A percentile compares a stretch with the other conserved stretches of the same genome.
Conservation (phyloP, 2,329 filamentous ascomycete genomes). For the Colletotrichum chrysophilum region DNA sequence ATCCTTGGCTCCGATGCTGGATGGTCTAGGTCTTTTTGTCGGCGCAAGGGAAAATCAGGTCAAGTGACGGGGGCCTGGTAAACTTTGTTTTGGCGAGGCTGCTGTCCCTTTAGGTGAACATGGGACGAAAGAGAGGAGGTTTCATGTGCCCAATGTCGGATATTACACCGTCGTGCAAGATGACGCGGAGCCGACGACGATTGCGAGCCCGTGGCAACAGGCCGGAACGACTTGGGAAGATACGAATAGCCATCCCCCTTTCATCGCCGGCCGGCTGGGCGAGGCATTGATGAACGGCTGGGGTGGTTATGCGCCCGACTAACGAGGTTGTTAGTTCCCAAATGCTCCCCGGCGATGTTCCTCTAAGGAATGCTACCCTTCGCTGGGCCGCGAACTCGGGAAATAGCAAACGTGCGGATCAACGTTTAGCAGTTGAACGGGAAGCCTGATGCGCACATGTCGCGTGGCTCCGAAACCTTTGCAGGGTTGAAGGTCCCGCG, state of each 20-base stretch:
- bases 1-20: not conserved
- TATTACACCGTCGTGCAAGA: not conserved
- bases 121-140: slow-evolving; percentile 16
- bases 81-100: slow-evolving; percentile 15
- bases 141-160: slow-evolving; percentile 9
- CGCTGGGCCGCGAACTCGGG: not conserved
- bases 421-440: not conserved
- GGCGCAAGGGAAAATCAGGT: not conserved
- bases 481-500: not conserved
- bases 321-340: not conserved
- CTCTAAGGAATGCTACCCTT: not conserved
- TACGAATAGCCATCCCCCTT: not conserved
- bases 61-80: slow-evolving; percentile 12
- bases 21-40: not conserved
- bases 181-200: slow-evolving; percentile 11
- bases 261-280: not conserved
- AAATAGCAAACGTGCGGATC: not conserved
- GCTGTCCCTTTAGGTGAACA: not conserved
- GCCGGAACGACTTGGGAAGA: not conserved
- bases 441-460: not conserved
- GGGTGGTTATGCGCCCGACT: not conserved
- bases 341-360: not conserved
- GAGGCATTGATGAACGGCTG: not conserved
- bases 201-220: not conserved
- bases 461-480: not conserved